Evolutionary conservation across 306 rosid species (phyloP).

Genomic region (Sphenostylis stenocarpa): DNA sequence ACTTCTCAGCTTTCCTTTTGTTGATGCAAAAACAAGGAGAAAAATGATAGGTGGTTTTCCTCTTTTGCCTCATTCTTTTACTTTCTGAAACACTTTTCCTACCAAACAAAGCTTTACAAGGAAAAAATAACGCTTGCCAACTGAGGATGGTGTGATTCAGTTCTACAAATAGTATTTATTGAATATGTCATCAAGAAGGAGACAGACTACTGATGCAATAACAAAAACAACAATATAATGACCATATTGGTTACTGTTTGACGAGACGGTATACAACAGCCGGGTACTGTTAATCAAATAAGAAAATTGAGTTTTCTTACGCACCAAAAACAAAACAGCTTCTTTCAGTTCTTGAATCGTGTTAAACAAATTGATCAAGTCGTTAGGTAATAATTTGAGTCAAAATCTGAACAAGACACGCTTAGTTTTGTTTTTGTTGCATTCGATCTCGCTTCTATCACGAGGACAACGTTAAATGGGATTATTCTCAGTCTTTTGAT

Average conservation of each 20-base stretch:
- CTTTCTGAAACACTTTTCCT: not conserved
- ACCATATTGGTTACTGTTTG: not conserved
- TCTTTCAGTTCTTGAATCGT: not conserved
- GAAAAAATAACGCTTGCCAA: not conserved
- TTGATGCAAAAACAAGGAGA: not conserved
- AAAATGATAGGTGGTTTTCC: not conserved
- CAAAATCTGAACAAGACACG: not conserved
- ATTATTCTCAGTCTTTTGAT: too few relatives aligned
- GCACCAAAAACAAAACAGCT: not conserved
- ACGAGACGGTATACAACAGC: not conserved
- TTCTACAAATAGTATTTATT: not conserved
- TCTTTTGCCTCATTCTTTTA: not conserved
- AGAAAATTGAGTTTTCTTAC: not conserved
- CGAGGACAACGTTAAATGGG: not conserved
- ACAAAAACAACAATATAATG: not conserved
- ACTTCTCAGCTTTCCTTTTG: not conserved
- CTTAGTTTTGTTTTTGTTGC: not conserved
- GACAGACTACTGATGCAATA: not conserved
- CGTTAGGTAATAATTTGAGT: not conserved
- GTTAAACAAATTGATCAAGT: not conserved
- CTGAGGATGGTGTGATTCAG: not conserved
- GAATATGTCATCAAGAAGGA: not conserved
- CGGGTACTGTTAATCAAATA: not conserved
- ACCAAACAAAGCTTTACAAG: not conserved
- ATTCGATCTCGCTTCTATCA: not conserved